Percentiles rank a stretch among this genome's conserved stretches.
Evolutionary conservation across 495 filamentous ascomycete species (phyloP).

Genomic region (Cercophora newfieldiana): DNA sequence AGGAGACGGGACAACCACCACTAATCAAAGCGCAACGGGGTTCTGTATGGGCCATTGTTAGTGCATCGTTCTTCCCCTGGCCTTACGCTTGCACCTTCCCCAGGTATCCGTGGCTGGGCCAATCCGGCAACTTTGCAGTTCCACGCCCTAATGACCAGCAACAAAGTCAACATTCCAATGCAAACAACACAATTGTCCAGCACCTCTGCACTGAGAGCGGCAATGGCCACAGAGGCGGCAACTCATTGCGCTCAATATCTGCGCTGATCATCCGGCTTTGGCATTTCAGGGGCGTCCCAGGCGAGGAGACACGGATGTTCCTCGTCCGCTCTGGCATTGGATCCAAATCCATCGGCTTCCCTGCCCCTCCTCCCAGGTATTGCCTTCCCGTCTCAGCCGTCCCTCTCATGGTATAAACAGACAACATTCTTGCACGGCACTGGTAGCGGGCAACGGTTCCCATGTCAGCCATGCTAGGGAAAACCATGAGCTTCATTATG

Average conservation of each 20-base stretch:
- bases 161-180: background rate
- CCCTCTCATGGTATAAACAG: background rate
- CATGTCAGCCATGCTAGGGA: background rate
- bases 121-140: background rate
- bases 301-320: background rate
- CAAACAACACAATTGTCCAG: background rate
- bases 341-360: background rate
- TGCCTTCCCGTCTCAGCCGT: background rate
- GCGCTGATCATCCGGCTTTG: background rate
- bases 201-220: background rate
- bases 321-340: background rate
- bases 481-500: background rate
- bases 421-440: background rate
- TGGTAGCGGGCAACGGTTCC: background rate
- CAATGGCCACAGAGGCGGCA: background rate
- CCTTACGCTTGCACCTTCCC: background rate
- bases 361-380: background rate
- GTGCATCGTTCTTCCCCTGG: background rate
- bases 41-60: background rate
- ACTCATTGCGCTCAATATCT: background rate
- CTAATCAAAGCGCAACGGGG: background rate
- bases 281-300: background rate
- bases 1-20: constrained; percentile 4
- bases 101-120: background rate
- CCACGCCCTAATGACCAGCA: background rate